Percentiles rank a stretch among this genome's conserved stretches.
phyloP scores from a whole-genome alignment of 495 filamentous ascomycete genomes.

The Aspergillus haitiensis region DNA sequence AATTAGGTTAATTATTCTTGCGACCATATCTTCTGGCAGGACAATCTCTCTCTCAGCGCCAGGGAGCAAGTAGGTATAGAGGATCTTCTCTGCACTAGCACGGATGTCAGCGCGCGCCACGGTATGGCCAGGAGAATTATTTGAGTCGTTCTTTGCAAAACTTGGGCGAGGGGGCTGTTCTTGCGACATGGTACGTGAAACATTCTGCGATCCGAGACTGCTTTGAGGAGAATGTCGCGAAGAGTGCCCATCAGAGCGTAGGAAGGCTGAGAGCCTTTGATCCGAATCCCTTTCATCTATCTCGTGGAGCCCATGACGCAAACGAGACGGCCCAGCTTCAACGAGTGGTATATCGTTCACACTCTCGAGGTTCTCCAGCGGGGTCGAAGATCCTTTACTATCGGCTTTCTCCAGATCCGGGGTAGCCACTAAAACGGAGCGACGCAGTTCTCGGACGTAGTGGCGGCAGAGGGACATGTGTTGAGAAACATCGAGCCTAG shows the following conservation, averaged over 20 bases:
- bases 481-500: slow-evolving; percentile 97
- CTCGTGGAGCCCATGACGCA: slow-evolving; percentile 38
- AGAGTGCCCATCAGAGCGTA: slow-evolving; percentile 67
- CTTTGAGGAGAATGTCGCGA: slow-evolving; percentile 67
- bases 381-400: slow-evolving; percentile 79
- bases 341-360: slow-evolving; percentile 56
- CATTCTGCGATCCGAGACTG: slow-evolving; percentile 59
- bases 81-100: slow-evolving; percentile 93
- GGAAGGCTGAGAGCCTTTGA: slow-evolving; percentile 82
- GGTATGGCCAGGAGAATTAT: slow-evolving; percentile 75
- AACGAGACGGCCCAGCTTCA: slow-evolving; percentile 47
- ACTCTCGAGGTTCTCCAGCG: slow-evolving; percentile 71
- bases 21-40: slow-evolving; percentile 80
- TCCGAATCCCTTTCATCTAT: slow-evolving; percentile 66
- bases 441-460: slow-evolving; percentile 91
- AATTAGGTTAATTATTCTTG: slow-evolving; percentile 76
- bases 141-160: slow-evolving; percentile 54
- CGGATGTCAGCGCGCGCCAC: slow-evolving; percentile 84
- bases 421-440: slow-evolving; percentile 89
- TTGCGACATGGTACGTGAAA: slow-evolving; percentile 36
- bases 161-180: slow-evolving; percentile 67
- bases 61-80: slow-evolving; percentile 91
- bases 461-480: slow-evolving; percentile 98
- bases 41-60: slow-evolving; percentile 94
- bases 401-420: slow-evolving; percentile 81